Conservation (phyloP, 1,139 yeast genomes). For the Candida buenavistaensis region DNA sequence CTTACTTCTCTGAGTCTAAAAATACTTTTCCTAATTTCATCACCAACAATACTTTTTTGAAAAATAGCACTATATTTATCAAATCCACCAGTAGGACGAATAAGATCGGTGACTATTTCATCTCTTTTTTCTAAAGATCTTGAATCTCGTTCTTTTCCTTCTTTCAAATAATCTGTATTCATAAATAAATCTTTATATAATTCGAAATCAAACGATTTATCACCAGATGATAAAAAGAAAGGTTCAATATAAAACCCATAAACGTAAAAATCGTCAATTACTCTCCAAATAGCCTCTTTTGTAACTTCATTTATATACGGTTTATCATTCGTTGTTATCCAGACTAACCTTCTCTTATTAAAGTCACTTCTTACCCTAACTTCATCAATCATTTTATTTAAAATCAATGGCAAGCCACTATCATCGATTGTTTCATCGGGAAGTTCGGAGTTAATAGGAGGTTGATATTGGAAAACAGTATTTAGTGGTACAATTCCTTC, state of each 20-base stretch:
- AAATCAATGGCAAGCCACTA: constrained; percentile 16
- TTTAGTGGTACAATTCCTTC: constrained; percentile 20
- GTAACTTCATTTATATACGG: constrained; percentile 31
- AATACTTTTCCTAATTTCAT: constrained; percentile 37
- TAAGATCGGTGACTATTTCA: constrained; percentile 9
- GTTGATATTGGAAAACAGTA: constrained; percentile 18
- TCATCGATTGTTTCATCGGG: constrained; percentile 18
- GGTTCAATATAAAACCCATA: constrained; percentile 59
- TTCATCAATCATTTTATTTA: constrained; percentile 35
- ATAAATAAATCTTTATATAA: constrained; percentile 59
- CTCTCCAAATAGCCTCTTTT: constrained; percentile 49
- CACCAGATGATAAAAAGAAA: constrained; percentile 46
- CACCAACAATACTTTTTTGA: constrained; percentile 12
- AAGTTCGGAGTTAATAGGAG: too few species aligned
- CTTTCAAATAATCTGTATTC: constrained; percentile 37
- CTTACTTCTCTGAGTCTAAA: constrained; percentile 59
- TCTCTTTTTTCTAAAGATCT: constrained; percentile 12
- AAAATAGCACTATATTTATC: constrained; percentile 14
- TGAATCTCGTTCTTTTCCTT: constrained; percentile 11
- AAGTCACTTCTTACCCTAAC: constrained; percentile 31
- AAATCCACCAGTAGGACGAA: constrained; percentile 11
- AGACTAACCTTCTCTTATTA: constrained; percentile 37
- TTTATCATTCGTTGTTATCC: constrained; percentile 44
- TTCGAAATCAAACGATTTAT: constrained; percentile 45
- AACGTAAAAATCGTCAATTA: constrained; percentile 60